A percentile compares a stretch with the other conserved stretches of the same genome.
Conservation (phyloP, 116 monocot genomes). For the Phalaenopsis hybrid region DNA sequence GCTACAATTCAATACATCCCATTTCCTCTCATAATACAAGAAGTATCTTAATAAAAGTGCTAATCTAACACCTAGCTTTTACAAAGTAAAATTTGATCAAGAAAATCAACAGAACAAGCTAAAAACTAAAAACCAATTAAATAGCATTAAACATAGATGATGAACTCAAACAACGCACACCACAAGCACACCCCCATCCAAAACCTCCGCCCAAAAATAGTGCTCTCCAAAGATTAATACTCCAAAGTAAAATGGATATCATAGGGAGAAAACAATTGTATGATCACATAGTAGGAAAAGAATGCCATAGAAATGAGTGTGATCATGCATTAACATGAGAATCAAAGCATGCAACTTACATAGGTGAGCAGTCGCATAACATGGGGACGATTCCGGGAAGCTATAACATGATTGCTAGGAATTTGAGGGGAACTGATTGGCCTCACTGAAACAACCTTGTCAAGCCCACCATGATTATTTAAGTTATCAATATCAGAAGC, state of each 20-base stretch:
- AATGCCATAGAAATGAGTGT: background rate
- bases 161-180: background rate
- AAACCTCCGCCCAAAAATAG: no score
- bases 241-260: background rate
- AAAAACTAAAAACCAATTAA: background rate
- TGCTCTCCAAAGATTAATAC: background rate
- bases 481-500: slow-evolving; percentile 93
- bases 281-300: background rate
- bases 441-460: slow-evolving; percentile 52
- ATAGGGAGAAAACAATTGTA: background rate
- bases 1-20: background rate
- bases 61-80: background rate
- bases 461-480: slow-evolving; percentile 50
- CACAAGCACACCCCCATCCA: no score
- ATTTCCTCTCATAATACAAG: background rate
- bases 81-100: background rate
- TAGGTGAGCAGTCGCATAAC: slow-evolving; percentile 58
- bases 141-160: background rate
- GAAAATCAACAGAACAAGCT: background rate
- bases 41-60: background rate
- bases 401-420: slow-evolving; percentile 49
- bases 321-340: background rate
- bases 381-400: slow-evolving; percentile 52
- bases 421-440: slow-evolving; percentile 57
- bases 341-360: slow-evolving; percentile 48